Evolutionary conservation across 176 grass and related monocot species (phyloP), one percentile per base, ranked within the genome.

Genomic region (Triticum turgidum): DNA sequence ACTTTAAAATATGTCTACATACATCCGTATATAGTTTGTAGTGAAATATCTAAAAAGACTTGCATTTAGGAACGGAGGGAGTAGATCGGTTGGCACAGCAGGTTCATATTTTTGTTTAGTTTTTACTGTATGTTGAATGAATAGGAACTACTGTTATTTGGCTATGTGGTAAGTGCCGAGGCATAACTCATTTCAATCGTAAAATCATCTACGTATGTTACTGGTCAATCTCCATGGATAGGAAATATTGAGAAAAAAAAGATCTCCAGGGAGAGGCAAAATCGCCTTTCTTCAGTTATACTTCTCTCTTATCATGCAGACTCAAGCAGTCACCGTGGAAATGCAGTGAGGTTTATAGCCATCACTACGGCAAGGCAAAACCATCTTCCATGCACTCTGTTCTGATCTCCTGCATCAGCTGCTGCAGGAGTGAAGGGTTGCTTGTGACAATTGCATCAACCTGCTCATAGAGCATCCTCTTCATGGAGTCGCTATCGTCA

Each of bases 401-500:
- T 90, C 77, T 89, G 11, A 78, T 54, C 38, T 91, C 92, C 79
- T 94, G 90, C 94, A 98, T 98, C 10, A 94, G 84, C 59, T 85
- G 76, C 65, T 91, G 88, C 61, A 98, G 86, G 9, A 94, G 59
- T 27, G 88, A 81, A 81, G 94, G 97, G 61, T 98, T 93, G 81
- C 94, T 91, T 7, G 94, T 98, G 38, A 98, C 92, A 67, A 98
- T 90, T 3, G 92, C 94, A 83, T 96, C 97, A 35, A 98, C 97
- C 30, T 84, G 82, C 76, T 96, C 88, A 76, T 78, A 75, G 56
- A 98, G 73, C 89, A 96, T 92, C 85, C 81, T 98, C 75, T 71
- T 83, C 97, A 98, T 95, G 38, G 90, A 92, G 73, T 87, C 85
- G 1, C 33, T 54, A 87, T 96, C 92, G 13, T 98, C 97, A 52